Conservation (phyloP, 208 protist genomes). For the Herpetomonas samuelpessoai region DNA sequence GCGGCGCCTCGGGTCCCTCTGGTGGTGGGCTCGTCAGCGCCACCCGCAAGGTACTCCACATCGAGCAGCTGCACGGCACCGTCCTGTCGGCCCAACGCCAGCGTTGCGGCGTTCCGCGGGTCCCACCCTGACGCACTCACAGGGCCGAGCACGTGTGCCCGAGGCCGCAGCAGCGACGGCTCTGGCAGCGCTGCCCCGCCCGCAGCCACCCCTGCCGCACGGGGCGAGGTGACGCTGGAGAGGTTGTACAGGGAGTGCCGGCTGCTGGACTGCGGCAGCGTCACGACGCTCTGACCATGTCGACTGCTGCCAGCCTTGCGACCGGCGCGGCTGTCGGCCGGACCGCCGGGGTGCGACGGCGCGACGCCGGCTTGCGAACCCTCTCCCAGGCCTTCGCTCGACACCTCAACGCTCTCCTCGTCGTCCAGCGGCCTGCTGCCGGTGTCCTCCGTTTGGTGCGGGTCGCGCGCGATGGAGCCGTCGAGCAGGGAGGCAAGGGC, state of each 20-base stretch:
- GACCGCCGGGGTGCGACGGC: too few relatives aligned
- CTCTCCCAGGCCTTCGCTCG: not conserved
- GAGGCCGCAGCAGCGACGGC: not conserved
- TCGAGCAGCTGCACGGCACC: slow-evolving; percentile 64
- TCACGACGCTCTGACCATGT: not conserved
- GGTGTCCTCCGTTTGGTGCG: too few relatives aligned
- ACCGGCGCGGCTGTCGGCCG: too few relatives aligned
- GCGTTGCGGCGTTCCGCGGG: slow-evolving; percentile 42
- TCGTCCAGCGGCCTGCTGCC: too few relatives aligned
- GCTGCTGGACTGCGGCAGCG: not conserved
- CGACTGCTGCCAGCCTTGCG: too few relatives aligned
- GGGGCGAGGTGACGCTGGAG: slow-evolving; percentile 22
- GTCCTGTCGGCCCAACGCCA: slow-evolving; percentile 57
- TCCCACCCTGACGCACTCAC: slow-evolving; percentile 48
- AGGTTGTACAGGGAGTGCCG: not conserved
- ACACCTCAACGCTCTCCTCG: slow-evolving; percentile 1
- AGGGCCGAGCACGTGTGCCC: not conserved
- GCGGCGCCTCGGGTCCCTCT: slow-evolving; percentile 13
- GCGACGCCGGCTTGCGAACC: too few relatives aligned
- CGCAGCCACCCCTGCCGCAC: slow-evolving; percentile 10
- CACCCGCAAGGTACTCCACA: slow-evolving; percentile 42
- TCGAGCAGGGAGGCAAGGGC: too few relatives aligned
- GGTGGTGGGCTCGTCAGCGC: slow-evolving; percentile 12
- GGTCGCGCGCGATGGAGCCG: too few relatives aligned
- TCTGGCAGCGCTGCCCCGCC: not conserved